Percentiles rank a stretch among this genome's conserved stretches.
Evolutionary conservation across 2,329 filamentous ascomycete species (phyloP).

Genomic region (Sclerotinia trifoliorum): DNA sequence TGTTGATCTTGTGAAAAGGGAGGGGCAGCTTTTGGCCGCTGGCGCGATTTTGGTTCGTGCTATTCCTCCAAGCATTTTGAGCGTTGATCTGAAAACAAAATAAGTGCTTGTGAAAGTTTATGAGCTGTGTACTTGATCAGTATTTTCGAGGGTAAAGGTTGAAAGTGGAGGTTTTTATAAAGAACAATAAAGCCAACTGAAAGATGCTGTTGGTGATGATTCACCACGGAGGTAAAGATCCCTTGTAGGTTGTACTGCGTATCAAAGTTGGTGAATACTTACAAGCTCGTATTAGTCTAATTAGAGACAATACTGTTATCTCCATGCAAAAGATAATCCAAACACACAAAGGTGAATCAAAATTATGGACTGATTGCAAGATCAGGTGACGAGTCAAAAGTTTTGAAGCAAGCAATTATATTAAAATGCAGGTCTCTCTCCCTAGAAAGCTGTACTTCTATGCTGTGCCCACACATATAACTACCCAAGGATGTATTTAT

Average conservation of each 20-base stretch:
- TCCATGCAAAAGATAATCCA: constrained; percentile 19
- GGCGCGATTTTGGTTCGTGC: constrained; percentile 4
- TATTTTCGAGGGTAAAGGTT: not conserved
- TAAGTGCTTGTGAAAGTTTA: not conserved
- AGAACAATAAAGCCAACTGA: not conserved
- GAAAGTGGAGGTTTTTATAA: constrained; percentile 14
- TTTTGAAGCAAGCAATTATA: constrained; percentile 9
- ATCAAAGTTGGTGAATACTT: constrained; percentile 8
- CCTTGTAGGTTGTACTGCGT: constrained; percentile 19
- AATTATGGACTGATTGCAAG: constrained; percentile 15
- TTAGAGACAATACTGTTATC: constrained; percentile 14
- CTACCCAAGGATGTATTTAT: constrained; percentile 20
- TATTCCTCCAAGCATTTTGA: constrained; percentile 17
- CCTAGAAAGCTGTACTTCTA: constrained; percentile 21
- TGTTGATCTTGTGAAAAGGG: constrained; percentile 2
- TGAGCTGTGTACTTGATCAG: constrained; percentile 4
- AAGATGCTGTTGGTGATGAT: constrained; percentile 8
- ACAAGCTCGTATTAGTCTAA: constrained; percentile 17
- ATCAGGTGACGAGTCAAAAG: constrained; percentile 21
- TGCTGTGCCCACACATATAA: constrained; percentile 17
- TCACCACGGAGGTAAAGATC: constrained; percentile 1
- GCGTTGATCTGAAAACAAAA: not conserved
- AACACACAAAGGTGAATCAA: constrained; percentile 7
- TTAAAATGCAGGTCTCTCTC: constrained; percentile 23
- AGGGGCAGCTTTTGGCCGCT: constrained; percentile 13